Conservation (phyloP, 2,329 filamentous ascomycete genomes). For the Thielaviopsis ethacetica region DNA sequence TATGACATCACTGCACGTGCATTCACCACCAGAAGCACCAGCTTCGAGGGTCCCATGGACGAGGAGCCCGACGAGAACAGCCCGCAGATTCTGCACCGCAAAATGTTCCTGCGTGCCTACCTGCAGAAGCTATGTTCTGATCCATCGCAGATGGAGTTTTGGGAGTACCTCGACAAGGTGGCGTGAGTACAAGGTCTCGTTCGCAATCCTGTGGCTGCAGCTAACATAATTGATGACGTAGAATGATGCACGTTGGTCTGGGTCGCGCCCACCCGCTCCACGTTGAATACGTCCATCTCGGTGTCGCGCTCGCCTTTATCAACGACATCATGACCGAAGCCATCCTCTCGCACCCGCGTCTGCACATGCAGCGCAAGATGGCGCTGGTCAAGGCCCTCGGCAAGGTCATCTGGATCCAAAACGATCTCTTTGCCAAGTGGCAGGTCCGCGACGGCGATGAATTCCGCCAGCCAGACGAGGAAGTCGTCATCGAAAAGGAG, state of each 20-base stretch:
- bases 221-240: conserved; percentile 15
- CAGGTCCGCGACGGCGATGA: conserved; percentile 56
- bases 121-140: conserved; percentile 60
- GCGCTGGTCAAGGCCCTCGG: conserved; percentile 58
- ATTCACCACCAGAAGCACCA: conserved; percentile 47
- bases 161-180: conserved; percentile 73
- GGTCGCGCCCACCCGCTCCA: conserved; percentile 59
- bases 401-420: conserved; percentile 80
- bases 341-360: conserved; percentile 52
- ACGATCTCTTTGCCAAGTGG: conserved; percentile 71
- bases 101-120: conserved; percentile 65
- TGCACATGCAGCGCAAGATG: conserved; percentile 52
- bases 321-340: conserved; percentile 65
- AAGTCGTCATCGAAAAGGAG: conserved; percentile 39
- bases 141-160: conserved; percentile 59
- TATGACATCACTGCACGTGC: conserved; percentile 72
- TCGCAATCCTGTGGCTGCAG: background rate
- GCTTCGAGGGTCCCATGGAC: conserved; percentile 51
- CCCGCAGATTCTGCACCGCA: conserved; percentile 59
- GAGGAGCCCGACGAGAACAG: conserved; percentile 47
- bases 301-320: conserved; percentile 54
- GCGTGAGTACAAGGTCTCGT: conserved; percentile 32
- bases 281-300: conserved; percentile 68
- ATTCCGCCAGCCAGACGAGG: conserved; percentile 28
- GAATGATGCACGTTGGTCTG: conserved; percentile 65